These are phyloP conservation scores for Hippophae tibetana DNA, from an alignment of 306 rosid genomes.

Conservation along the genomic window DNA sequence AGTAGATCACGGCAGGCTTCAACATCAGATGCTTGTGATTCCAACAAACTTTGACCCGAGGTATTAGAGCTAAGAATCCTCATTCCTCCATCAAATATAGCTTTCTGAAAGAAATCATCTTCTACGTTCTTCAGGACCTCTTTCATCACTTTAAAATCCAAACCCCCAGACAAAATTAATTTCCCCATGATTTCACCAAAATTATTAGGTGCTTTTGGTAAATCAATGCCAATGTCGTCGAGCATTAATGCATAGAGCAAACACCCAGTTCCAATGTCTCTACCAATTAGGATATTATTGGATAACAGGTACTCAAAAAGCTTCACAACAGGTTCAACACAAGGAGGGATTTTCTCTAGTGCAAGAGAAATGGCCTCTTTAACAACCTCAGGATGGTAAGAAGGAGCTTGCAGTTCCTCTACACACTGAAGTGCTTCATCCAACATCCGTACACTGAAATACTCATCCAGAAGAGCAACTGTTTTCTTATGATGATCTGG, in stretches of 20 bases:
- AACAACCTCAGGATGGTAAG: conserved; percentile 27
- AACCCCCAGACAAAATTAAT: conserved; percentile 16
- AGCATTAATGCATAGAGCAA: conserved; percentile 26
- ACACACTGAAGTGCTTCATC: conserved; percentile 40
- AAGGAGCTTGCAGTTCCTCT: conserved; percentile 31
- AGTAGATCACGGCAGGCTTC: conserved; percentile 30
- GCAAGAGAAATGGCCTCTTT: conserved; percentile 27
- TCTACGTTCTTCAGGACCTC: conserved; percentile 29
- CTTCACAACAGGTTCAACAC: conserved; percentile 22
- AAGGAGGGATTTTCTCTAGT: conserved; percentile 32
- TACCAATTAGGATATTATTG: conserved; percentile 18
- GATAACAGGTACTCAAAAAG: conserved; percentile 25
- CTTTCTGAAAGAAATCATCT: conserved; percentile 13
- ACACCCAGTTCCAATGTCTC: conserved; percentile 30
- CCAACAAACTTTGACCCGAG: conserved; percentile 16
- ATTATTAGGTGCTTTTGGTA: conserved; percentile 31
- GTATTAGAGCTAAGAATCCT: conserved; percentile 22
- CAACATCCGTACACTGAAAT: conserved; percentile 30
- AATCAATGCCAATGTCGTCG: conserved; percentile 30
- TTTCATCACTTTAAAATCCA: conserved; percentile 24
- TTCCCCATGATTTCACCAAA: conserved; percentile 32
- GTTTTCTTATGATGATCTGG: conserved; percentile 24
- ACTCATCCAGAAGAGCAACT: conserved; percentile 32
- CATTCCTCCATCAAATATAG: conserved; percentile 21
- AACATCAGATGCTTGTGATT: conserved; percentile 17